phyloP scores from a whole-genome alignment of 2,329 filamentous ascomycete genomes.

The Tolypocladium tundrense region DNA sequence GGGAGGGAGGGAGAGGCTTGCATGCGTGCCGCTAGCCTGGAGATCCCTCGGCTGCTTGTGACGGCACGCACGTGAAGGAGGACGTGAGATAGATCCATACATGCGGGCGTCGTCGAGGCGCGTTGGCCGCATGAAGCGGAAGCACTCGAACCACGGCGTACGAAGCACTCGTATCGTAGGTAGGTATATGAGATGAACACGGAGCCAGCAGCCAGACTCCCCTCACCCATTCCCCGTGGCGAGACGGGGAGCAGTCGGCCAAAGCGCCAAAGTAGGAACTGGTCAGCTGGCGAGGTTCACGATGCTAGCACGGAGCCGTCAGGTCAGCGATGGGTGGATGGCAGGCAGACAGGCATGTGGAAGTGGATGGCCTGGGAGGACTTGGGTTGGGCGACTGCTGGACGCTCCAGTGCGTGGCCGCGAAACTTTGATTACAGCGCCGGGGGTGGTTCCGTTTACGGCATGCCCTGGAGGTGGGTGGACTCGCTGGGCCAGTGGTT shows the following conservation, averaged over 20 bases:
- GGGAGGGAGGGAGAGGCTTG: neutral
- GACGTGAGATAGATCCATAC: neutral
- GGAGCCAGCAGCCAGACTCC: neutral
- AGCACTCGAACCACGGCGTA: neutral
- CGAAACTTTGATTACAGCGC: slow-evolving; percentile 2
- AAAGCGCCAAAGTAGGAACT: neutral
- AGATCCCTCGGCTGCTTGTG: slow-evolving; percentile 10
- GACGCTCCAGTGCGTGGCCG: neutral
- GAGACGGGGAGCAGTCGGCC: neutral
- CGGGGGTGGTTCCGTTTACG: slow-evolving; percentile 2
- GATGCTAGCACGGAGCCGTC: neutral
- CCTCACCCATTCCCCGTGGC: neutral
- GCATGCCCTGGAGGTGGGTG: neutral
- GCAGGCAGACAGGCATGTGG: neutral
- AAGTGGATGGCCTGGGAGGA: neutral
- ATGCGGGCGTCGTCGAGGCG: neutral
- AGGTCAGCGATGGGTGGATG: neutral
- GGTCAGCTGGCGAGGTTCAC: neutral
- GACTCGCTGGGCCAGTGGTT: neutral
- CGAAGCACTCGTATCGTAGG: neutral
- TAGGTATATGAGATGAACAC: neutral
- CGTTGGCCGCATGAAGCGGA: neutral
- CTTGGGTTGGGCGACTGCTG: neutral
- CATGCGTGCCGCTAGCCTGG: slow-evolving; percentile 3
- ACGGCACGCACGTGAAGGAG: neutral